Evolutionary conservation across 805 yeast genomes (phyloP).

Genomic region (Schwanniomyces pseudopolymorphus): DNA sequence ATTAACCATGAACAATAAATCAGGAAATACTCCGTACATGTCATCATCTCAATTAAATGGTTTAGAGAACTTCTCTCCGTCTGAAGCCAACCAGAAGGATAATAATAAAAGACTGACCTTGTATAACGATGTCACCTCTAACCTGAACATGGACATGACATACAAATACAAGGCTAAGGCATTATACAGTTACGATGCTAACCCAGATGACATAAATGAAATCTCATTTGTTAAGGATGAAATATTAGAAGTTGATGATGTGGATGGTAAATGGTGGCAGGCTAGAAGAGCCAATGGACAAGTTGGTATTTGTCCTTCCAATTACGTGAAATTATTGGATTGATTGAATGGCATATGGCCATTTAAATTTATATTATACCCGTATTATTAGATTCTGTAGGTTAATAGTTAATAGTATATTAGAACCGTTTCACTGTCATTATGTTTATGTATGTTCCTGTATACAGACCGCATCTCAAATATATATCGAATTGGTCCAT

Average conservation of each 20-base stretch:
- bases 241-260: slow-evolving; percentile 86
- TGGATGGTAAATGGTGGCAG: slow-evolving; percentile 98
- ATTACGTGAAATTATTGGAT: slow-evolving; percentile 77
- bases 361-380: not conserved
- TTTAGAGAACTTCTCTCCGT: slow-evolving; percentile 51
- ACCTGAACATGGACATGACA: slow-evolving; percentile 29
- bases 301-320: slow-evolving; percentile 94
- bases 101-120: slow-evolving; percentile 22
- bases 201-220: slow-evolving; percentile 90
- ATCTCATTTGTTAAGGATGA: slow-evolving; percentile 89
- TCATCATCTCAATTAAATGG: slow-evolving; percentile 61
- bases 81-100: slow-evolving; percentile 31
- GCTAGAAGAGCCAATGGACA: slow-evolving; percentile 88
- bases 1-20: slow-evolving; percentile 28
- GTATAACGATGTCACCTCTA: slow-evolving; percentile 18
- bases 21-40: slow-evolving; percentile 35
- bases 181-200: slow-evolving; percentile 82
- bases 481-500: too few species aligned
- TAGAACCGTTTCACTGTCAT: too few species aligned
- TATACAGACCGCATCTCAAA: not conserved
- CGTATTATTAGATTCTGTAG: not conserved
- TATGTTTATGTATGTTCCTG: not conserved
- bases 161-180: slow-evolving; percentile 88
- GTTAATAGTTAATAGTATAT: too few species aligned
- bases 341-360: too few species aligned